phyloP scores from a whole-genome alignment of 371 early-diverging fungal species.

The Mucor piriformis region DNA sequence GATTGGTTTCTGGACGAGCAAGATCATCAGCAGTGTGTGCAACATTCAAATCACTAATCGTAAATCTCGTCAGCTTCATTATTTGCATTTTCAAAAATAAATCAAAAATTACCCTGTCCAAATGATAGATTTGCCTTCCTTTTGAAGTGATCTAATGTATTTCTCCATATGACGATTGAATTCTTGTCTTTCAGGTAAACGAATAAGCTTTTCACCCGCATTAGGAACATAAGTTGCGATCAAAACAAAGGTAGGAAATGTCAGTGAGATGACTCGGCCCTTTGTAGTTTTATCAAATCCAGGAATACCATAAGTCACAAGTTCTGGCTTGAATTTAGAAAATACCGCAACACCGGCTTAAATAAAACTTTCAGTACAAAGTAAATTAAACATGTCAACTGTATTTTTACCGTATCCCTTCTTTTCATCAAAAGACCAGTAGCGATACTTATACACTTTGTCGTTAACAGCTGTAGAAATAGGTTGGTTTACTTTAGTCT shows the following conservation, averaged over 20 bases:
- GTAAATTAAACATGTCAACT: too few species aligned
- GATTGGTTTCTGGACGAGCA: slow-evolving; percentile 80
- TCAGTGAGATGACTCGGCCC: slow-evolving; percentile 78
- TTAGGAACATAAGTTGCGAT: slow-evolving; percentile 85
- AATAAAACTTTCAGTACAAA: too few species aligned
- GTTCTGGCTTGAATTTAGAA: slow-evolving; percentile 77
- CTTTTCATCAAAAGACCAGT: slow-evolving; percentile 70
- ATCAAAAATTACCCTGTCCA: slow-evolving; percentile 79
- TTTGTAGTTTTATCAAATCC: slow-evolving; percentile 55
- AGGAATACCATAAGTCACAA: slow-evolving; percentile 65
- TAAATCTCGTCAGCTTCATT: too few species aligned
- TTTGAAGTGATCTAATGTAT: slow-evolving; percentile 70
- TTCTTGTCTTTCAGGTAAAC: slow-evolving; percentile 63
- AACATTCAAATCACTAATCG: slow-evolving; percentile 80
- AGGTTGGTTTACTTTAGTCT: slow-evolving; percentile 78
- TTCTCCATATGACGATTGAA: slow-evolving; percentile 74
- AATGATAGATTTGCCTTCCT: slow-evolving; percentile 72
- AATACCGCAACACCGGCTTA: slow-evolving; percentile 80
- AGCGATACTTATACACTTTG: slow-evolving; percentile 71
- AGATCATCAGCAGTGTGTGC: slow-evolving; percentile 84
- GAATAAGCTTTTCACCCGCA: slow-evolving; percentile 74
- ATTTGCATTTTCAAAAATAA: too few species aligned
- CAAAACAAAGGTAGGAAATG: slow-evolving; percentile 68
- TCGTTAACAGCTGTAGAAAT: slow-evolving; percentile 51
- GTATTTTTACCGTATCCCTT: slow-evolving; percentile 79